phyloP scores from a whole-genome alignment of 2,329 filamentous ascomycete species.

The Lachnellula suecica region DNA sequence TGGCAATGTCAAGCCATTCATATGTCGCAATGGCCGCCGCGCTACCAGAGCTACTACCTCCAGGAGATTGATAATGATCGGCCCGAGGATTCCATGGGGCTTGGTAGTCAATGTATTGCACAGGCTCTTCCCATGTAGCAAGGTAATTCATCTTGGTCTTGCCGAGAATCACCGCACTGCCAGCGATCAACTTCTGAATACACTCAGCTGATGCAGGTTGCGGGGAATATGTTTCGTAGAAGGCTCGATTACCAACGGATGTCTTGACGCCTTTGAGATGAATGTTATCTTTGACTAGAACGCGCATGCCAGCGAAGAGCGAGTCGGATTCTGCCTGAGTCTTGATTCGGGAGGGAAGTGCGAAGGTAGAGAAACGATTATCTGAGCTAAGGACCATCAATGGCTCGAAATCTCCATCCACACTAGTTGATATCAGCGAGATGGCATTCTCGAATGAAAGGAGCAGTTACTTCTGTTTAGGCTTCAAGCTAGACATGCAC shows the following conservation, averaged over 20 bases:
- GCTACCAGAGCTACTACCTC: conserved; percentile 43
- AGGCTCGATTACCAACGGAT: conserved; percentile 57
- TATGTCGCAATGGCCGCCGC: conserved; percentile 42
- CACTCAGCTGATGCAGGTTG: conserved; percentile 46
- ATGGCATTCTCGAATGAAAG: no score
- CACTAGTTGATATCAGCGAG: no score
- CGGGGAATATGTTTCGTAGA: conserved; percentile 50
- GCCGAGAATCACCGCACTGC: conserved; percentile 55
- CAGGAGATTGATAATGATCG: conserved; percentile 44
- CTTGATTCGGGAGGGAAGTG: no score
- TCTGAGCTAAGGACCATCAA: no score
- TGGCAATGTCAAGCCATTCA: conserved; percentile 45
- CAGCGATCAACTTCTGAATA: conserved; percentile 55
- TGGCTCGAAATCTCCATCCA: no score
- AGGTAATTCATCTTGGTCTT: conserved; percentile 50
- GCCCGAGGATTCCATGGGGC: conserved; percentile 38
- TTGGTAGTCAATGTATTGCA: conserved; percentile 18
- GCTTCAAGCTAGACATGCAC: no score
- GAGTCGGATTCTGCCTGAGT: no score
- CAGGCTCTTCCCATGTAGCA: conserved; percentile 21
- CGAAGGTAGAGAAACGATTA: no score
- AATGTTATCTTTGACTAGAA: conserved; percentile 64
- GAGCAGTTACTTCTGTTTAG: no score
- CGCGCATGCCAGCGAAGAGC: conserved; percentile 58
- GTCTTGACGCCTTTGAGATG: conserved; percentile 57